Base-by-base conservation (phyloP, 83 land plant genomes). In the Picea abies region DNA sequence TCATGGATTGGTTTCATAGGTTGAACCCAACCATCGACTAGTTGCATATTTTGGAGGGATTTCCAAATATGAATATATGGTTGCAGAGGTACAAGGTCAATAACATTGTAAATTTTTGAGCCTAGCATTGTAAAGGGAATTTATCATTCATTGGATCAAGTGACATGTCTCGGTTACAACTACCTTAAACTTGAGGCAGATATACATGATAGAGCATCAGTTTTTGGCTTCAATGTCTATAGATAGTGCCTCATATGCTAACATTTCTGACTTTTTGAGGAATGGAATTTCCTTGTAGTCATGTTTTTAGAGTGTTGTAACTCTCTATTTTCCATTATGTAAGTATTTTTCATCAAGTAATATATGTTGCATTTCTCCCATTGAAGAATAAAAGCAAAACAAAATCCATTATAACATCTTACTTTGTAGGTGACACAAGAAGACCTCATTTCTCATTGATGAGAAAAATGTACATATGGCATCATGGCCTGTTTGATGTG, bases 51-150 rank as follows among this genome's bases (percentile, higher is more conserved):
- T 95, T 91, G 99, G 96, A 29, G 99, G 98, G 37, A 79, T 88
- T 86, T 32, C 94, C 95, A 60, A 96, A 95, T 88, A 98, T 97
- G 67, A 97, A 89, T 80, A 97, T 97, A 76, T 97, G 99, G 98
- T 39, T 91, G 77, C 97, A 96, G 81, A 84, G 84, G 26, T 94
- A 88, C 76, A 88, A 90, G 92, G 99, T 97, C 5, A 22, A 81
- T 86, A 39, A 56, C 16, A 44, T 26, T 77, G 37, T 14, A 65
- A 29, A 11, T 23, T 32, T 37, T 25, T 14, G 16, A n/a, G 39
- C 56, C 16, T 15, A 62, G n/a, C 47, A 44, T 44, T 7, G 5
- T 44, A 44, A 63, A 62, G 65, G 16, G 23, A 32, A 16, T 81
- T 7, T 22, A 19, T n/a, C n/a, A 78, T 11, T 20, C 52, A 41